Evolutionary conservation across 352 stramenopile genomes (phyloP), one percentile per base, ranked within the genome.

Genomic region (Phytopythium boreale): DNA sequence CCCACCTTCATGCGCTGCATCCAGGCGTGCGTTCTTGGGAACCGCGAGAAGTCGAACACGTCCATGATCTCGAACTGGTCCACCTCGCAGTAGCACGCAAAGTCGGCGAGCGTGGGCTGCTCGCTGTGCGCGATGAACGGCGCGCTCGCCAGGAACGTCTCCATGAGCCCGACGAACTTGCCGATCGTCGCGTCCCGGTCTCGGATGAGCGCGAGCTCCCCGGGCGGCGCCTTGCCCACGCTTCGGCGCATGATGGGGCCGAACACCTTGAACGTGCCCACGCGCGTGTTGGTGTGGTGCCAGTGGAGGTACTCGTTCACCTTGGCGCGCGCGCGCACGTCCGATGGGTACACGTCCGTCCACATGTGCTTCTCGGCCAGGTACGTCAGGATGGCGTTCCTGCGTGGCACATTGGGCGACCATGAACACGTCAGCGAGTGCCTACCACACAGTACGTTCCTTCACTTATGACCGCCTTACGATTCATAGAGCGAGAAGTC

Each of bases 281-380:
- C 41, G n/a, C 79, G 79, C 44, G 60, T 61, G 59, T 76, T 81
- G 24, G 70, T 80, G 71, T 88, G 79, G 66, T 88, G 79, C 79
- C 79, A 89, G 66, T 84, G 72, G 26, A 88, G 65, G 63, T 86
- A 81, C 68, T 88, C 66, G 73, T 88, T 77, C 55, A 88, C 67
- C 62, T 88, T 88, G 47, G 79, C 76, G 46, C 78, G 79, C 47
- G 70, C 67, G 24, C 74, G 62, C 17, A 74, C 36, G 36, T 85
- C 75, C 17, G 53, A 69, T 56, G 75, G 77, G 59, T 85, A 87
- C 49, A 84, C 31, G 68, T 83, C 72, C 17, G 69, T 68, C 64
- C 65, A 78, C 56, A 62, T 60, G 63, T 80, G 62, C 70, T 82
- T 81, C 47, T 82, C 62, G 22, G 75, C 75, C 43, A 87, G 52